These are phyloP conservation scores for Massarina eburnea DNA, from an alignment of 2,329 filamentous ascomycete genomes.

Conservation along the genomic window DNA sequence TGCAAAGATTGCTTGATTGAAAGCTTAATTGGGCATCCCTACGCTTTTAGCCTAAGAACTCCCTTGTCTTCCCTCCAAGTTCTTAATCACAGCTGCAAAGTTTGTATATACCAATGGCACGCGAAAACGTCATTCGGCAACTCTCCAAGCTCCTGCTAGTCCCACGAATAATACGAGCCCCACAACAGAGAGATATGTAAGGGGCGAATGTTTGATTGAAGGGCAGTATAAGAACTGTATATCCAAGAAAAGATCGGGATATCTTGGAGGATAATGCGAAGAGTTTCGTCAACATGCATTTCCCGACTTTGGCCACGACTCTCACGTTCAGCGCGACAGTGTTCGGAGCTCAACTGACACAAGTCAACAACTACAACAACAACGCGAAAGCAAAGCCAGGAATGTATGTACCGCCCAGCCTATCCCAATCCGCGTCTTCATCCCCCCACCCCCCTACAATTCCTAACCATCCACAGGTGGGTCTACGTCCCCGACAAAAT, in stretches of 20 bases:
- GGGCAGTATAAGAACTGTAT: neutral
- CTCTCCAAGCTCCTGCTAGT: neutral
- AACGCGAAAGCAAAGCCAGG: constrained; percentile 28
- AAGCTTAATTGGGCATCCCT: constrained; percentile 27
- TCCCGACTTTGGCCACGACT: constrained; percentile 12
- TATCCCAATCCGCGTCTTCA: neutral
- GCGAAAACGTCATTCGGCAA: neutral
- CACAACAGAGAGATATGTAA: constrained; percentile 11
- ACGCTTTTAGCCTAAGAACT: constrained; percentile 19
- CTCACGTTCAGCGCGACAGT: constrained; percentile 13
- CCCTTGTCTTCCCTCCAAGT: neutral
- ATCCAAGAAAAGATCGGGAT: neutral
- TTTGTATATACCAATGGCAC: neutral
- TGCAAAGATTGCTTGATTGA: constrained; percentile 22
- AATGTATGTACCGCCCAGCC: constrained; percentile 19
- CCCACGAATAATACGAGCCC: constrained; percentile 11
- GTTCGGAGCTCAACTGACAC: constrained; percentile 28
- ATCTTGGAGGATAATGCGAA: neutral
- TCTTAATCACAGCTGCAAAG: neutral
- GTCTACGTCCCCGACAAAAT: constrained; percentile 31
- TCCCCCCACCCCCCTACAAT: neutral
- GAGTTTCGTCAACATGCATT: constrained; percentile 14
- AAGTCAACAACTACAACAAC: constrained; percentile 29
- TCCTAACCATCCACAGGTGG: constrained; percentile 21
- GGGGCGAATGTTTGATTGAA: neutral